Conservation (phyloP, 1,284 basidiomycete genomes). For the Xerocomus cyaneibrunnescens region DNA sequence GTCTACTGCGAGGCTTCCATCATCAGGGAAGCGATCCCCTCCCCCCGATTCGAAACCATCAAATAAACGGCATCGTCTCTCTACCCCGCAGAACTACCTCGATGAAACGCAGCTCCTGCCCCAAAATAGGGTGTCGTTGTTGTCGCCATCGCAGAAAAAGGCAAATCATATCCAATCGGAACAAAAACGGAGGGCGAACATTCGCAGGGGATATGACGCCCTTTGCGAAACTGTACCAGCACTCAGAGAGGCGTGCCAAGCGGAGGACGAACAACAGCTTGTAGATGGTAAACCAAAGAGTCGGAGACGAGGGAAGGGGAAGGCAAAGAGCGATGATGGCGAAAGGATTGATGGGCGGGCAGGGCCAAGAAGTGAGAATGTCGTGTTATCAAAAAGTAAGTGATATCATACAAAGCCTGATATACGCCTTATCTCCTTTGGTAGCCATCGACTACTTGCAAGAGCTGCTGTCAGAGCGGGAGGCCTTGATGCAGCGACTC, state of each 20-base stretch:
- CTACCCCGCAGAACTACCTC: constrained; percentile 7
- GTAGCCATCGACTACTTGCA: constrained; percentile 84
- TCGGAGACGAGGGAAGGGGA: constrained; percentile 29
- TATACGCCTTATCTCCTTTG: constrained; percentile 5
- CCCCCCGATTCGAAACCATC: constrained; percentile 24
- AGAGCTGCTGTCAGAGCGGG: constrained; percentile 57
- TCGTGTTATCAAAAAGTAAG: constrained; percentile 82
- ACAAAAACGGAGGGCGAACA: constrained; percentile 91
- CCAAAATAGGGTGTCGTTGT: constrained; percentile 39
- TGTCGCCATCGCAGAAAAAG: constrained; percentile 84
- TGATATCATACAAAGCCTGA: constrained; percentile 16
- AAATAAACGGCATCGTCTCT: constrained; percentile 39
- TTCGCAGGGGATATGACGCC: constrained; percentile 83
- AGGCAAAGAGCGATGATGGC: constrained; percentile 40
- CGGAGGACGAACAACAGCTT: constrained; percentile 48
- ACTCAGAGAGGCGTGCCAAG: constrained; percentile 70
- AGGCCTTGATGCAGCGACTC: constrained; percentile 55
- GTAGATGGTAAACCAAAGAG: constrained; percentile 35
- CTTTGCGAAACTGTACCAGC: constrained; percentile 80
- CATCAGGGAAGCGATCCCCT: constrained; percentile 32
- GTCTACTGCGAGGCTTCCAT: constrained; percentile 7
- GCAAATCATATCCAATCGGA: constrained; percentile 91
- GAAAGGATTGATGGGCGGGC: constrained; percentile 77
- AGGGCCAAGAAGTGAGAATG: constrained; percentile 82
- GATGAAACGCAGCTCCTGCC: constrained; percentile 19